Evolutionary conservation across 2,329 filamentous ascomycete species (phyloP).

Genomic region (Pseudogymnoascus sp.): DNA sequence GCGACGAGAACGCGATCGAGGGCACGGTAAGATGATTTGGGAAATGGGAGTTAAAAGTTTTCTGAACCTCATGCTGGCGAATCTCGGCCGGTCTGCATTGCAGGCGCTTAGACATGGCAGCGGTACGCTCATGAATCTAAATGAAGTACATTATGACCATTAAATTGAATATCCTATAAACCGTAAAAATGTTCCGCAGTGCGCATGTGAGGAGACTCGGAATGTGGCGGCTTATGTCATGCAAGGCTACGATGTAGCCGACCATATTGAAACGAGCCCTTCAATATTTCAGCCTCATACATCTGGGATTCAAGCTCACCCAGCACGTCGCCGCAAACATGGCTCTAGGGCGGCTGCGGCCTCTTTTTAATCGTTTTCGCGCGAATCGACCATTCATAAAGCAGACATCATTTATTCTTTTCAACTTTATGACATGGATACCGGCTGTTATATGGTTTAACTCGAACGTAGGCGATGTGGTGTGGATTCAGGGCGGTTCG

Average conservation of each 20-base stretch:
- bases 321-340: conserved; percentile 1
- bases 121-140: conserved; percentile 5
- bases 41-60: conserved; percentile 13
- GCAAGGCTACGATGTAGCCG: conserved; percentile 9
- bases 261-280: conserved; percentile 2
- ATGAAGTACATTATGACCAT: conserved; percentile 12
- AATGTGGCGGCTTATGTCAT: conserved; percentile 10
- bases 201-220: background rate
- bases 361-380: conserved; percentile 15
- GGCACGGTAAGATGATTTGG: conserved; percentile 33
- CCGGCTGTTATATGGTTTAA: conserved; percentile 57
- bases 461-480: conserved; percentile 51
- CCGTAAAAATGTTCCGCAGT: background rate
- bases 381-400: conserved; percentile 18
- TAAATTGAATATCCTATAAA: conserved; percentile 10
- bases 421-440: conserved; percentile 53
- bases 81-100: conserved; percentile 13
- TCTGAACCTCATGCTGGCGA: conserved; percentile 9
- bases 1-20: conserved; percentile 74
- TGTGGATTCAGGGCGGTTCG: conserved; percentile 52
- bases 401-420: conserved; percentile 38
- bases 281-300: conserved; percentile 1
- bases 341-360: conserved; percentile 18
- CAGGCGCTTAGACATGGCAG: conserved; percentile 12
- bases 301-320: background rate